These are phyloP conservation scores for Leccinum fallax DNA, from an alignment of 1,284 basidiomycete species.

Conservation along the genomic window DNA sequence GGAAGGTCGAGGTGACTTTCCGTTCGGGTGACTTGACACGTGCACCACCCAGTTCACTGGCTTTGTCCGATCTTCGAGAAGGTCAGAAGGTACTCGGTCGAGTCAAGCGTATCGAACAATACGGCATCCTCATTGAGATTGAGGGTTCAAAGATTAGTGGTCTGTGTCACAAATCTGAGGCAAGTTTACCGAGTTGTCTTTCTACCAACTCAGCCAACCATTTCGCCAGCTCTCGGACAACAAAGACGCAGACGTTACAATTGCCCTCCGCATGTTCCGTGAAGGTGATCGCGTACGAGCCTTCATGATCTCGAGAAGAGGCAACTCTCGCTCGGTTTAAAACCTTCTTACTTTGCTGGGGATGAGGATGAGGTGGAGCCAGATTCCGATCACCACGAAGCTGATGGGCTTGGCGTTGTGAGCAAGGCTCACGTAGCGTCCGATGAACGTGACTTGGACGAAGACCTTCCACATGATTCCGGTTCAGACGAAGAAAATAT, in stretches of 20 bases:
- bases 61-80: conserved; percentile 62
- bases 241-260: conserved; percentile 72
- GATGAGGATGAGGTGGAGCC: conserved; percentile 35
- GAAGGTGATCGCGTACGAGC: conserved; percentile 89
- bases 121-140: conserved; percentile 91
- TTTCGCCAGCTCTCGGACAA: conserved; percentile 79
- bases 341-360: conserved; percentile 82
- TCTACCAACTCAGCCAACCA: conserved; percentile 1
- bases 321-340: conserved; percentile 86
- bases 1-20: conserved; percentile 89
- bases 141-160: conserved; percentile 84
- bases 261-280: conserved; percentile 82
- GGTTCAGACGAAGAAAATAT: conserved; percentile 31
- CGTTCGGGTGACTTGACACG: conserved; percentile 59
- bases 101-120: conserved; percentile 82
- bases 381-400: conserved; percentile 14
- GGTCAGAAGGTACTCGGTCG: conserved; percentile 78
- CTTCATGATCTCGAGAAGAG: conserved; percentile 76
- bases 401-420: conserved; percentile 34
- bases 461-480: conserved; percentile 11
- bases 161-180: conserved; percentile 93
- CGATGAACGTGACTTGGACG: conserved; percentile 29
- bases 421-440: conserved; percentile 26
- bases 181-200: conserved; percentile 34
- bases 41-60: conserved; percentile 43